These are phyloP conservation scores for Cladobotryum protrusum DNA, from an alignment of 2,329 filamentous ascomycete genomes.

Conservation along the genomic window DNA sequence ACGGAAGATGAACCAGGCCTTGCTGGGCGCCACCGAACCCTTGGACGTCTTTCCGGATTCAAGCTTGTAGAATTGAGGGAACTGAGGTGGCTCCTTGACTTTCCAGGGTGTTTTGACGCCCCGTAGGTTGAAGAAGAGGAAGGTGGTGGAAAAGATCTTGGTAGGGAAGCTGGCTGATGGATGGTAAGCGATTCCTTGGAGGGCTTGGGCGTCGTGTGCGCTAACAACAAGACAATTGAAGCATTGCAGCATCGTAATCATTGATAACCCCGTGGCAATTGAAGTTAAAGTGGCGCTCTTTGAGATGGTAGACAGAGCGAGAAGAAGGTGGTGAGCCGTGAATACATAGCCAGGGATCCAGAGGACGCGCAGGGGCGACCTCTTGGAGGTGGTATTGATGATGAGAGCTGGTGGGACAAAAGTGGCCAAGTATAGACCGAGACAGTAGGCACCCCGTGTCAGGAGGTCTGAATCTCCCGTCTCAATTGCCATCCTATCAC, in stretches of 20 bases:
- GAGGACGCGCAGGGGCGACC: background rate
- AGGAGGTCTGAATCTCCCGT: too few relatives aligned
- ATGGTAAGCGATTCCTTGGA: slow-evolving; percentile 1
- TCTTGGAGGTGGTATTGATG: background rate
- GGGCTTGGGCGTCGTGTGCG: slow-evolving; percentile 2
- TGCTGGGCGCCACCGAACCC: background rate
- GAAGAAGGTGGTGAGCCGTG: background rate
- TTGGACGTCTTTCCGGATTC: background rate
- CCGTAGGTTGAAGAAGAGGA: slow-evolving; percentile 8
- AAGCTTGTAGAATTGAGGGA: slow-evolving; percentile 3
- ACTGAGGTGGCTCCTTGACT: background rate
- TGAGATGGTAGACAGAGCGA: background rate
- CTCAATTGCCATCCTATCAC: too few relatives aligned
- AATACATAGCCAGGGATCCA: background rate
- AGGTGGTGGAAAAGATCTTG: background rate
- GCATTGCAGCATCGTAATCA: slow-evolving; percentile 1
- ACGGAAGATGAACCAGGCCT: slow-evolving; percentile 2
- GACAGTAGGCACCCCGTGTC: background rate
- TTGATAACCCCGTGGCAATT: background rate
- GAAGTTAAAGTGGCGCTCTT: too few relatives aligned
- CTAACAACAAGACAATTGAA: slow-evolving; percentile 6
- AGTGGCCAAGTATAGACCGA: background rate
- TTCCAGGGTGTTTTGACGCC: slow-evolving; percentile 10
- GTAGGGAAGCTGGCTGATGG: background rate
- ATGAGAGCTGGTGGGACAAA: background rate